These are phyloP conservation scores for Blastomyces parvus DNA, from an alignment of 2,329 filamentous ascomycete genomes.

Conservation along the genomic window DNA sequence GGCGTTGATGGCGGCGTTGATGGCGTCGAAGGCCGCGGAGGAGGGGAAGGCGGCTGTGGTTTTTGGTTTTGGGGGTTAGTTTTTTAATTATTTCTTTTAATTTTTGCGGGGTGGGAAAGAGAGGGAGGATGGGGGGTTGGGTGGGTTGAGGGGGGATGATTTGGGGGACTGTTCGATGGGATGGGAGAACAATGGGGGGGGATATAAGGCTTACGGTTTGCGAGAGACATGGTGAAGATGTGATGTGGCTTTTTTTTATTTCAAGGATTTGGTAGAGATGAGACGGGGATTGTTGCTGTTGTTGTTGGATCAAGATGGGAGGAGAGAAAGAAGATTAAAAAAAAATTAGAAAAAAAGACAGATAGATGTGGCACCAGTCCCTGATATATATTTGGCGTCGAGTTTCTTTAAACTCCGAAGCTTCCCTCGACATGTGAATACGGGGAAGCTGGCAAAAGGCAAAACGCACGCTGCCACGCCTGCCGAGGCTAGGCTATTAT, in stretches of 20 bases:
- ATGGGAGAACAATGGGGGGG: too few species aligned
- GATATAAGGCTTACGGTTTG: conserved; percentile 64
- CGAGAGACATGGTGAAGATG: conserved; percentile 54
- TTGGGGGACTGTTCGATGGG: neutral
- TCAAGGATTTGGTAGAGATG: neutral
- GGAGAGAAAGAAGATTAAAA: too few species aligned
- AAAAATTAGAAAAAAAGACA: too few species aligned
- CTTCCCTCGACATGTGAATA: neutral
- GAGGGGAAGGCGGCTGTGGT: conserved; percentile 69
- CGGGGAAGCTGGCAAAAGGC: neutral
- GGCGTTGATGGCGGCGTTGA: conserved; percentile 60
- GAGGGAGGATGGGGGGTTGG: neutral
- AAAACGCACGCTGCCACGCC: neutral
- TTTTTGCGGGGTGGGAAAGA: too few species aligned
- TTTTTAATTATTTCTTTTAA: too few species aligned
- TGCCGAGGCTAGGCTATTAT: neutral
- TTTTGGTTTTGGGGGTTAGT: conserved; percentile 7
- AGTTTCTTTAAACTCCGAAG: too few species aligned
- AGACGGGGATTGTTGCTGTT: too few species aligned
- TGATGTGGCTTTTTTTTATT: conserved; percentile 8
- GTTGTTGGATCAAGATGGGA: too few species aligned
- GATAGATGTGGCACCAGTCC: too few species aligned
- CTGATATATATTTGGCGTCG: too few species aligned
- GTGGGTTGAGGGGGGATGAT: neutral
- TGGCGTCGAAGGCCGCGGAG: conserved; percentile 82